A percentile compares a stretch with the other conserved stretches of the same genome.
Evolutionary conservation across 2,329 filamentous ascomycete genomes (phyloP).

Genomic region (Fusarium chuoi): DNA sequence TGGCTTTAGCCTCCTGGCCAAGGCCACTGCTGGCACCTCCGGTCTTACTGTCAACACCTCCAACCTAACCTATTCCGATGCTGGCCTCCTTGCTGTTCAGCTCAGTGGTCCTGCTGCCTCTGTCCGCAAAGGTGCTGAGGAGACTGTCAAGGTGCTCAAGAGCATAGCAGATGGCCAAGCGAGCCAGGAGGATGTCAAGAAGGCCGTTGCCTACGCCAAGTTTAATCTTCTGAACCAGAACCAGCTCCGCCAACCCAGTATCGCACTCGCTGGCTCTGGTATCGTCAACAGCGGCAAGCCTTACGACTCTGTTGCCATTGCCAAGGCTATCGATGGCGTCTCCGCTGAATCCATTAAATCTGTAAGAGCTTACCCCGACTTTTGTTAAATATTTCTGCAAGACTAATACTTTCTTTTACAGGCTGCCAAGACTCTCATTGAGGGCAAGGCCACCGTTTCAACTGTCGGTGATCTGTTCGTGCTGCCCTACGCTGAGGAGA

Average conservation of each 20-base stretch:
- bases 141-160: constrained; percentile 84
- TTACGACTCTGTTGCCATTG: constrained; percentile 83
- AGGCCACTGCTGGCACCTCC: constrained; percentile 75
- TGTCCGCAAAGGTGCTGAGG: constrained; percentile 78
- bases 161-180: constrained; percentile 79
- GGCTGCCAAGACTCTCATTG: constrained; percentile 88
- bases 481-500: constrained; percentile 91
- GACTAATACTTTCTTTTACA: constrained; percentile 55
- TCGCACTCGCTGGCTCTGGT: constrained; percentile 86
- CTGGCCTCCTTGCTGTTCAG: constrained; percentile 87
- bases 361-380: constrained; percentile 64
- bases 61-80: constrained; percentile 91
- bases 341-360: constrained; percentile 85
- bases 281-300: constrained; percentile 84
- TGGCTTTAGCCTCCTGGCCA: constrained; percentile 90
- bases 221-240: constrained; percentile 87
- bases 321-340: constrained; percentile 82
- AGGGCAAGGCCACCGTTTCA: constrained; percentile 88
- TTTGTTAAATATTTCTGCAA: constrained; percentile 39
- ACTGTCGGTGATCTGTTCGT: constrained; percentile 91
- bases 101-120: constrained; percentile 79
- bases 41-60: constrained; percentile 77
- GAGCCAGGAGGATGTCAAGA: constrained; percentile 86
- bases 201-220: constrained; percentile 92
- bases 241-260: constrained; percentile 79